Base-by-base conservation (phyloP, 768 basidiomycete genomes). In the Dioszegia aurantiaca region DNA sequence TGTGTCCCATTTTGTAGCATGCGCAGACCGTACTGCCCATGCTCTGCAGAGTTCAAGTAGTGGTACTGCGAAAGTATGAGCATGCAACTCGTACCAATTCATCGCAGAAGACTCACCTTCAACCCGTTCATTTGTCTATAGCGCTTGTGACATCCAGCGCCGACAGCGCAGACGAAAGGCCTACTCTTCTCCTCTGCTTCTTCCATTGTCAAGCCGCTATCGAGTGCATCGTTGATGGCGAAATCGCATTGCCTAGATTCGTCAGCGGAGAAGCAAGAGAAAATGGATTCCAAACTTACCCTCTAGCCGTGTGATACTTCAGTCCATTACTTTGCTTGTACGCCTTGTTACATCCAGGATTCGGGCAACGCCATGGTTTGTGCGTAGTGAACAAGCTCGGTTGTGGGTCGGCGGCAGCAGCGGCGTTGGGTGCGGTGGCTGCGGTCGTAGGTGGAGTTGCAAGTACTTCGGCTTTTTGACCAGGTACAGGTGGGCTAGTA, bases 101-200 rank as follows among this genome's bases (percentile, higher is more conserved):
- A 6, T 14, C 6, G 33, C 14, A 33, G 6, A 27, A 56, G 66
- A 53, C 61, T 72, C 36, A 53, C 51, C 37, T 53, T 74, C 61
- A 97, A 79, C 0, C 94, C 94, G 76, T 97, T 97, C 92, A 97
- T 94, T 74, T 99, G 97, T 83, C 97, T 92, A 80, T 97, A 98
- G 71, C 93, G 78, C 71, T 93, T 83, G 27, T 63, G 76, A 67
- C 80, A 81, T 26, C 77, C 78, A 14, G 74, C 74, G 19, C 88
- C 88, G 4, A 93, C 87, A 5, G 89, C 87, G 66, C 92, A 97
- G 0, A 89, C 88, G 72, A 88, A 97, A 2, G 92, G 92, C 37
- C 89, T 79, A 52, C 89, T 78, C 11, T 87, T 79, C 57, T 86
- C 82, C 78, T 93, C 90, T 0, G 90, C 90, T 77, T 94, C 90